Conservation (phyloP, 106 monocot species). For the Xerophyta viscosa region DNA sequence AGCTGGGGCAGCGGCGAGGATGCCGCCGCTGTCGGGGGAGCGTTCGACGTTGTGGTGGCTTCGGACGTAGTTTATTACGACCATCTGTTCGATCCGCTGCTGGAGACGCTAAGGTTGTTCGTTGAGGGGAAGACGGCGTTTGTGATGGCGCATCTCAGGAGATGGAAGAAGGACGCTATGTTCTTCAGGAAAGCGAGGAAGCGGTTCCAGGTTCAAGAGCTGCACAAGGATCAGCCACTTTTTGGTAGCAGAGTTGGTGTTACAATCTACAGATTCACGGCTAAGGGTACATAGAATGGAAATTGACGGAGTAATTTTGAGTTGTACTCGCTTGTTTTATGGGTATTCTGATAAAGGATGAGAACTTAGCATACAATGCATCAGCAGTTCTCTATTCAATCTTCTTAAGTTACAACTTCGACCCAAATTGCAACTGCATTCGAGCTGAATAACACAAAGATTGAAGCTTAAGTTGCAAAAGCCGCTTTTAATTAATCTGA, state of each 20-base stretch:
- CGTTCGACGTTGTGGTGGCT: constrained; percentile 58
- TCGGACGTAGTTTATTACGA: constrained; percentile 90
- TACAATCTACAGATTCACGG: constrained; percentile 34
- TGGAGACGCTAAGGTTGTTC: constrained; percentile 41
- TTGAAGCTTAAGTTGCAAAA: too few relatives aligned
- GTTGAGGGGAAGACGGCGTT: constrained; percentile 51
- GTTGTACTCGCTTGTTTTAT: too few relatives aligned
- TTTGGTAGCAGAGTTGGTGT: constrained; percentile 36
- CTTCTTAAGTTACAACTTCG: too few relatives aligned
- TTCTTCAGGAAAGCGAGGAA: constrained; percentile 62
- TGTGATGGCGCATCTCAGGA: constrained; percentile 76
- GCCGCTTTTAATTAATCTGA: too few relatives aligned
- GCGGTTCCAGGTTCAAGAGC: constrained; percentile 32
- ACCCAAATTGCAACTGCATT: too few relatives aligned
- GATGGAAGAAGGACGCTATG: constrained; percentile 54
- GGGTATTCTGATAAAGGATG: too few relatives aligned
- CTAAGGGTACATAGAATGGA: too few relatives aligned
- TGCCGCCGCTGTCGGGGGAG: background rate
- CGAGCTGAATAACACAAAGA: too few relatives aligned
- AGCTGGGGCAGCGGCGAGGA: constrained; percentile 43
- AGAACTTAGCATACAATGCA: too few relatives aligned
- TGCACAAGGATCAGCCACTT: constrained; percentile 44
- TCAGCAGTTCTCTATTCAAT: too few relatives aligned
- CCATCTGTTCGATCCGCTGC: constrained; percentile 41
- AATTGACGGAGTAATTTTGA: too few relatives aligned